Conservation (phyloP, 768 basidiomycete species). For the Pleurotus giganteus region DNA sequence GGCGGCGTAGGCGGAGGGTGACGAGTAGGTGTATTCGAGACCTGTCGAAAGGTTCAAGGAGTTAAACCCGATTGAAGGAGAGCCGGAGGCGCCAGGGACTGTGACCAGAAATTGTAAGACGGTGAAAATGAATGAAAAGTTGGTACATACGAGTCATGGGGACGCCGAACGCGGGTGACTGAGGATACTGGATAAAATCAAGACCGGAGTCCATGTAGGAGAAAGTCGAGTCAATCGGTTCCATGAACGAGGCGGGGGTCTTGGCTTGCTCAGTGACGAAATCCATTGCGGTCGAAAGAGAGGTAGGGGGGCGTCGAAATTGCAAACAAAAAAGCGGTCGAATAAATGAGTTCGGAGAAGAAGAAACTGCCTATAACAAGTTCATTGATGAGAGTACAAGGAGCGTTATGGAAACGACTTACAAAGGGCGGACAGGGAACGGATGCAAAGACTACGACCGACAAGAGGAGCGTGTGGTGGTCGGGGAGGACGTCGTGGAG, state of each 20-base stretch:
- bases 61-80: slow-evolving; percentile 64
- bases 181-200: slow-evolving; percentile 72
- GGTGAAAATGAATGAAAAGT: slow-evolving; percentile 7
- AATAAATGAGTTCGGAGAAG: slow-evolving; percentile 22
- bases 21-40: slow-evolving; percentile 55
- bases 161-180: slow-evolving; percentile 43
- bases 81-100: slow-evolving; percentile 55
- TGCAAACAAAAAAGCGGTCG: slow-evolving; percentile 24
- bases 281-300: slow-evolving; percentile 40
- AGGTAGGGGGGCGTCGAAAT: slow-evolving; percentile 28
- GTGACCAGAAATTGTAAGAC: slow-evolving; percentile 15
- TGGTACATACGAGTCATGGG: slow-evolving; percentile 59
- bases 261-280: slow-evolving; percentile 38
- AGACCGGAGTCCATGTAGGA: slow-evolving; percentile 49
- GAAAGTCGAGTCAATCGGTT: slow-evolving; percentile 41
- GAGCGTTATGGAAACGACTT: slow-evolving; percentile 35
- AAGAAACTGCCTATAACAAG: slow-evolving; percentile 24
- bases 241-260: slow-evolving; percentile 44
- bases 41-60: slow-evolving; percentile 54
- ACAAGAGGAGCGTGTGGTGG: slow-evolving; percentile 15
- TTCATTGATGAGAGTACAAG: slow-evolving; percentile 28
- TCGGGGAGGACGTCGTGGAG: slow-evolving; percentile 10
- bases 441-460: slow-evolving; percentile 12
- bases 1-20: slow-evolving; percentile 42
- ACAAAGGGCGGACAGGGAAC: slow-evolving; percentile 13